Evolutionary conservation across 257 asterid species (phyloP), one percentile per base, ranked within the genome.

Genomic region (Ocimum tenuiflorum): DNA sequence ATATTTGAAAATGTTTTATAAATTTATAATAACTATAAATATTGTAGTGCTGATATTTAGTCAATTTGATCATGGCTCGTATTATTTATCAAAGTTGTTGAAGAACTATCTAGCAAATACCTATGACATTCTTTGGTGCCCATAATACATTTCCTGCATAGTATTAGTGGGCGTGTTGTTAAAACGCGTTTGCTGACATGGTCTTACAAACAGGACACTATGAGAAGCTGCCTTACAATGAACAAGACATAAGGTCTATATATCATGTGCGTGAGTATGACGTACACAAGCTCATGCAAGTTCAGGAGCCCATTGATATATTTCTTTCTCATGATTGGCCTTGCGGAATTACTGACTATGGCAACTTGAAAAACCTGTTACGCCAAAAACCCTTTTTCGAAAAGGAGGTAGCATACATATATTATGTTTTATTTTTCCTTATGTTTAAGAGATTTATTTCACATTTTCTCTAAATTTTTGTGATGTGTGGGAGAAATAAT

Each of bases 281-380:
- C 65, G 94, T 88, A 50, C 83, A 83, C 70, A 92, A 89, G 82
- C 96, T 92, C 65, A 83, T 81, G 97, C 90, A 92, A 85, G 82
- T 89, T 67, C 87, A 87, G 75, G 97, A 89, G 69, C 99, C 99
- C 70, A 72, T 92, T 58, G 99, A 92, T 72, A 83, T 92, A 33
- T 92, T 89, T 76, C 94, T 92, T 65, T 87, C 99, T 45, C 99
- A 92, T 83, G 99, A 92, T 79, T 92, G 97, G 97, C 99, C 99
- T 47, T 54, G 79, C 75, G 95, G 95, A 60, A 86, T 92, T 57
- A 85, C 97, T 35, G 83, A 83, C 67, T 71, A 75, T 43, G 99
- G 99, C 67, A 65, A 89, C 70, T 41, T 85, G 82, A 45, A 75
- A 63, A 69, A 60, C 61, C 99, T 92, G 73, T 73, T 92, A 52